A percentile compares a stretch with the other conserved stretches of the same genome.
These are phyloP conservation scores for Vitis riparia DNA, from an alignment of 164 flowering plant genomes.

Conservation along the genomic window DNA sequence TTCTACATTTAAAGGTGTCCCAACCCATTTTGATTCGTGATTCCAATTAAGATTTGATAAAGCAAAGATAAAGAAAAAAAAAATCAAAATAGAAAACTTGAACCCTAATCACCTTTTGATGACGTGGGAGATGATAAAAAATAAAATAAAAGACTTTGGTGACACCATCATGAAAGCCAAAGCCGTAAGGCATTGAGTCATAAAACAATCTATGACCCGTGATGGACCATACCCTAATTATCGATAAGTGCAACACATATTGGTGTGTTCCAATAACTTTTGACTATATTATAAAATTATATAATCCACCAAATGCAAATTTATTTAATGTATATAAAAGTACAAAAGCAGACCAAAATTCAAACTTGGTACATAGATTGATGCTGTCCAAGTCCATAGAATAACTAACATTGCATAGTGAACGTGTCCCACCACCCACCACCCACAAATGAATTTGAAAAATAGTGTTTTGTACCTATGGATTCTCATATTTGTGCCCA, in stretches of 20 bases:
- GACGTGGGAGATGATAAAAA: no score
- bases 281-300: background rate
- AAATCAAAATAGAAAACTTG: no score
- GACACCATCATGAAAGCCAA: no score
- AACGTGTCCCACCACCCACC: constrained; percentile 13
- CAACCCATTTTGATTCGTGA: no score
- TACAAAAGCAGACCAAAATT: background rate
- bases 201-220: background rate
- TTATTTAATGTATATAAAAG: background rate
- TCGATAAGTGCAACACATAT: background rate
- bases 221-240: background rate
- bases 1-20: no score
- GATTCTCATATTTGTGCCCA: background rate
- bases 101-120: no score
- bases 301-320: background rate
- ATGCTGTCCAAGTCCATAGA: background rate
- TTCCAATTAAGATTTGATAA: no score
- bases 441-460: constrained; percentile 1
- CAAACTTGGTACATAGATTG: background rate
- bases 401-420: background rate
- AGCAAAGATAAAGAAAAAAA: no score
- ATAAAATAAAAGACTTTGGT: no score
- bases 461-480: constrained; percentile 2
- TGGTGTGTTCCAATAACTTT: background rate
- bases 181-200: no score